Base-by-base conservation (phyloP, 2,329 filamentous ascomycete genomes). In the Calonectria leucothoes region DNA sequence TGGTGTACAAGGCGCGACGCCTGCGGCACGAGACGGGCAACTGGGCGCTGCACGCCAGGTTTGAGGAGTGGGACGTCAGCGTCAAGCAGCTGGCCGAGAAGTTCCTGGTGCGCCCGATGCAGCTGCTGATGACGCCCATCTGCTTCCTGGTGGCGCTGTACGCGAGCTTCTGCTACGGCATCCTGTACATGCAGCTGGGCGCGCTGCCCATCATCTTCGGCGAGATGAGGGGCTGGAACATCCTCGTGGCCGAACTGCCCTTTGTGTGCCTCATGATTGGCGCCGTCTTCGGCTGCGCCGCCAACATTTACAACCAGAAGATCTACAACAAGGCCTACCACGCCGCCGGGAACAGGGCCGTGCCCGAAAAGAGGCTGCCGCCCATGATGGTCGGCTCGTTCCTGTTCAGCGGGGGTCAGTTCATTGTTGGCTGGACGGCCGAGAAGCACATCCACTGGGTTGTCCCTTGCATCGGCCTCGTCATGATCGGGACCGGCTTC, bases 81-180 rank as follows among this genome's bases (percentile, higher is more conserved):
- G 77, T 94, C 66, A 82, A 81, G 20, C 91, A 94, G 73, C 86
- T 95, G 11, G 87, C 87, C 1, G 85, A 89, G 33, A 94, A 94
- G 79, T 95, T 94, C 79, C 85, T 94, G 11, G 78, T 94, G 39
- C 89, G 93, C 0, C 94, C 93, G 0, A 87, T 94, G 31, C 90
- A 93, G 77, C 87, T 95, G 8, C 87, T 95, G 10, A 82, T 84
- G 55, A 94, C 92, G 2, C 94, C 93, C 0, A 94, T 95, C 70
- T 94, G 92, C 82, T 91, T 94, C 78, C 87, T 94, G 6, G 87
- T 95, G n/a, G 90, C 92, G 0, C 78, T 94, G 0, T 94, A 94
- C 79, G 91, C 92, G 2, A 91, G 88, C 63, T 94, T 95, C 81
- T 89, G 89, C 81, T 93, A 93, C 75, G 92, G 91, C 0, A 91